Conservation (phyloP, 139 green algal genomes). For the Edaphochlamys debaryana region DNA sequence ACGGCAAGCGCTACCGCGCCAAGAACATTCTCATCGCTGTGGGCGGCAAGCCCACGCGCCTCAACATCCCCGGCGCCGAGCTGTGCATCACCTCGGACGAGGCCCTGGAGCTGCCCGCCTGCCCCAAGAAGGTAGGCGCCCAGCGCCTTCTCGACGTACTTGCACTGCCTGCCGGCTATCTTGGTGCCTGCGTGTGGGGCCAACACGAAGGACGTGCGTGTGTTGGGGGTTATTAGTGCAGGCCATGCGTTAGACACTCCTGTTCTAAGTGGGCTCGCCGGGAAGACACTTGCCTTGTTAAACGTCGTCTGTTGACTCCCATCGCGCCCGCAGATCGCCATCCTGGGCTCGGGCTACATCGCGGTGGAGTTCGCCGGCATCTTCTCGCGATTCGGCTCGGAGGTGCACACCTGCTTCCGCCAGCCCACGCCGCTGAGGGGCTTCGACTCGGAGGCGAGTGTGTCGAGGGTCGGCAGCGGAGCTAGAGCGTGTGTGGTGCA, state of each 20-base stretch:
- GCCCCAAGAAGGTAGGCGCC: constrained; percentile 52
- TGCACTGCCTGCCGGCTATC: no score
- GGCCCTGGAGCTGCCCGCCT: constrained; percentile 82
- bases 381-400: constrained; percentile 87
- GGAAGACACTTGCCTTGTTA: no score
- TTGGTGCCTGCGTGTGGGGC: neutral
- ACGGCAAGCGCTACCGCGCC: constrained; percentile 61
- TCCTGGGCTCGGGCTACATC: constrained; percentile 97
- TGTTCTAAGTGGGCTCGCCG: no score
- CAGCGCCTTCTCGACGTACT: no score
- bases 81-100: constrained; percentile 94
- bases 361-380: constrained; percentile 97
- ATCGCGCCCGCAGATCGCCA: constrained; percentile 70
- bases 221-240: neutral
- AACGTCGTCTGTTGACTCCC: no score
- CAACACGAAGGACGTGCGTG: neutral
- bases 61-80: constrained; percentile 90
- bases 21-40: constrained; percentile 94
- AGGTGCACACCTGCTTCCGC: constrained; percentile 88
- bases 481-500: no score
- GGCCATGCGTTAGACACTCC: no score
- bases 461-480: neutral
- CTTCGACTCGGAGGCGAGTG: constrained; percentile 71
- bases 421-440: constrained; percentile 76
- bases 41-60: constrained; percentile 78